Base-by-base conservation (phyloP, 1,139 yeast species). In the Hemisphaericaspora lyxosophila region DNA sequence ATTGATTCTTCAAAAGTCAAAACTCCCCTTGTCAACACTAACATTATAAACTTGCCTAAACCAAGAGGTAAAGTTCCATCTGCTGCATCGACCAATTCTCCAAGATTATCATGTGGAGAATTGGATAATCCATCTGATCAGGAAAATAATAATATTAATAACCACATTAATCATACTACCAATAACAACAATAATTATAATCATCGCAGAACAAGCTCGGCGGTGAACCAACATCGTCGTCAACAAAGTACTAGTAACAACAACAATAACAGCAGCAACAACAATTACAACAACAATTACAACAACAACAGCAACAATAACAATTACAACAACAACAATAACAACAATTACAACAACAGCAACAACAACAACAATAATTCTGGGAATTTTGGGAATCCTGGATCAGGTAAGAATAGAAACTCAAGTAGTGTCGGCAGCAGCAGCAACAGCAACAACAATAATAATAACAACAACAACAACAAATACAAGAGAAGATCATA, bases 31-130 rank as follows among this genome's bases (percentile, higher is more conserved):
- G 41, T 50, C 11, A 51, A 46, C 29, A 43, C 47, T 26, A 51
- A 46, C 34, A 53, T 34, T 30, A 34, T 42, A 9, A 45, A 45
- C 31, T 22, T 43, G 31, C 44, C 45, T 15, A 41, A 36, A 32
- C 30, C 28, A 17, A 42, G 37, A 26, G 11, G 9, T 9, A 34
- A 35, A 8, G 40, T n/a, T 46, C 47, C 25, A 49, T 59, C 34
- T 56, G 26, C 12, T 24, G 9, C 61, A 6, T 59, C 66, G 20
- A 60, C 67, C 2, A 67, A 66, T 12, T 65, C 34, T 26, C 19
- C 29, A 17, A 34, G 36, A 34, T 22, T 22, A 9, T 27, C 31
- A 20, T 35, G 39, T 23, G 27, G 27, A 16, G 33, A 32, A 11
- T 31, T 33, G 34, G 39, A 34, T 11, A 24, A 26, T 28, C 29